These are phyloP conservation scores for slime mould (Dictyostelium discoideum) DNA, from an alignment of 78 protist genomes.

Conservation along the genomic window dicty_2.7 NC_007090.3:2189501-2190000, in stretches of 20 bases:
- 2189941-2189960: neutral
- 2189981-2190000: neutral
- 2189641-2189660: neutral
- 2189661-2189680: neutral
- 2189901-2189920: neutral
- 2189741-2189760: neutral
- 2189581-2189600: neutral
- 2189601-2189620: slow-evolving; percentile 42
- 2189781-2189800: too few relatives aligned
- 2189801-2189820: neutral
- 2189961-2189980: neutral
- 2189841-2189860: neutral
- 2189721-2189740: neutral
- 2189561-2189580: neutral
- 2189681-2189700: neutral
- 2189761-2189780: neutral
- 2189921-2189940: neutral
- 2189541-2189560: neutral
- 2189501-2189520: neutral
- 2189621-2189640: slow-evolving; percentile 39
- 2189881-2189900: neutral
- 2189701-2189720: neutral
- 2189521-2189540: neutral
- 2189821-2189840: neutral
- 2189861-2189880: neutral